phyloP scores from a whole-genome alignment of 2,329 filamentous ascomycete genomes.

The Colletotrichum sp. region DNA sequence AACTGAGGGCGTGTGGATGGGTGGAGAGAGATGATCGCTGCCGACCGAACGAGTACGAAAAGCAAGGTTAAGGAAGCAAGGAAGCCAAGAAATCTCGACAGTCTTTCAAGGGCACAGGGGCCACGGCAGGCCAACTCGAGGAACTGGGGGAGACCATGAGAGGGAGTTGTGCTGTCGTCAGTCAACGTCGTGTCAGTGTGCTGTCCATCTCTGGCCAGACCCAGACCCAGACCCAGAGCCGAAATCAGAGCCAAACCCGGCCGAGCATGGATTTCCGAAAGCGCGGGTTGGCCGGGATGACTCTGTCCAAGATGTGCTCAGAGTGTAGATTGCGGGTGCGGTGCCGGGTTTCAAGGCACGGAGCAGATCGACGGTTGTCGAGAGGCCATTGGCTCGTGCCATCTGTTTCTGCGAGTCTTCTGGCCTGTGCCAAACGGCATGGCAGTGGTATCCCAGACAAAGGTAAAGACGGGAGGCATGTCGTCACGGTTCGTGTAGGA shows the following conservation, averaged over 20 bases:
- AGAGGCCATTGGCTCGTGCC: constrained; percentile 15
- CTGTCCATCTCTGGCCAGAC: neutral
- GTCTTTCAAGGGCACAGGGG: neutral
- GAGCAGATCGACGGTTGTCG: constrained; percentile 1
- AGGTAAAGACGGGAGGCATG: constrained; percentile 4
- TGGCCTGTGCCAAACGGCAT: neutral
- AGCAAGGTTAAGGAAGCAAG: constrained; percentile 8
- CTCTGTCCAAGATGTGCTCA: neutral
- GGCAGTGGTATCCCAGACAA: neutral
- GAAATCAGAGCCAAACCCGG: neutral
- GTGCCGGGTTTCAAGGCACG: constrained; percentile 19
- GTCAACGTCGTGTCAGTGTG: neutral
- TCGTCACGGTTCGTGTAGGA: constrained; percentile 19
- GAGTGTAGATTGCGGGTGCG: neutral
- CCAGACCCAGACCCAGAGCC: neutral
- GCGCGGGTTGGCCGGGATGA: constrained; percentile 1
- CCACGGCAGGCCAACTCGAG: neutral
- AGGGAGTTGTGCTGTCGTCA: neutral
- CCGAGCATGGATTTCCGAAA: constrained; percentile 6
- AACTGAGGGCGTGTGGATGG: neutral
- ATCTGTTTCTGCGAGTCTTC: constrained; percentile 12
- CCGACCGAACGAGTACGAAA: constrained; percentile 19
- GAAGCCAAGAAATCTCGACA: constrained; percentile 13
- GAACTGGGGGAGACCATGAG: neutral
- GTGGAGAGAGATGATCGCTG: neutral